A percentile compares a stretch with the other conserved stretches of the same genome.
phyloP scores from a whole-genome alignment of 2,329 filamentous ascomycete species.

The Ophiostoma triangulosporum region DNA sequence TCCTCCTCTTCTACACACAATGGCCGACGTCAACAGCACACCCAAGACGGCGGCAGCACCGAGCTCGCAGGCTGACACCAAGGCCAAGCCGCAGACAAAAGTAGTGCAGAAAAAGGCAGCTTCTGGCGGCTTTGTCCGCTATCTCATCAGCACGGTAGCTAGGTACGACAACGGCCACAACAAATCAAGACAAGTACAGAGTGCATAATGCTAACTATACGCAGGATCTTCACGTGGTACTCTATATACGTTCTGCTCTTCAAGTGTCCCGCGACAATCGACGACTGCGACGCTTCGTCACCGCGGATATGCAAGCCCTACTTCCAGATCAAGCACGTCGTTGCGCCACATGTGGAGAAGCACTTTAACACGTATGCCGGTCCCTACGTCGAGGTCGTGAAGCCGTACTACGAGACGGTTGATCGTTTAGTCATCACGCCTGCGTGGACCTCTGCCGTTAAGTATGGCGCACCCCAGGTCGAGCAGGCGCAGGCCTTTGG shows the following conservation, averaged over 20 bases:
- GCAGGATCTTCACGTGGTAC: constrained; percentile 77
- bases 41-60: neutral
- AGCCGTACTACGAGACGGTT: constrained; percentile 57
- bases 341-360: constrained; percentile 64
- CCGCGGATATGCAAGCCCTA: constrained; percentile 77
- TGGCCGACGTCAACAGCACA: constrained; percentile 6
- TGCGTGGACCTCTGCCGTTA: constrained; percentile 49
- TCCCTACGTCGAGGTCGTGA: constrained; percentile 63
- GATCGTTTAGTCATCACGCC: constrained; percentile 57
- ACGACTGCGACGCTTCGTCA: constrained; percentile 53
- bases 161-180: constrained; percentile 1
- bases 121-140: constrained; percentile 2
- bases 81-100: neutral
- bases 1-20: neutral
- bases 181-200: neutral
- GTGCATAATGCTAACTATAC: neutral
- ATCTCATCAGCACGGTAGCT: constrained; percentile 6
- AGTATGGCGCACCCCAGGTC: constrained; percentile 63
- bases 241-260: constrained; percentile 68
- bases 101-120: neutral
- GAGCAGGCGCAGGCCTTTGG: constrained; percentile 53
- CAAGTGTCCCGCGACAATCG: constrained; percentile 60
- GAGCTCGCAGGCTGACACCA: neutral
- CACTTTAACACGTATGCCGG: constrained; percentile 78
- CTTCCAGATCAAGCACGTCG: constrained; percentile 46